Evolutionary conservation across 2,329 filamentous ascomycete genomes (phyloP).

Genomic region (Madurella fahalii): DNA sequence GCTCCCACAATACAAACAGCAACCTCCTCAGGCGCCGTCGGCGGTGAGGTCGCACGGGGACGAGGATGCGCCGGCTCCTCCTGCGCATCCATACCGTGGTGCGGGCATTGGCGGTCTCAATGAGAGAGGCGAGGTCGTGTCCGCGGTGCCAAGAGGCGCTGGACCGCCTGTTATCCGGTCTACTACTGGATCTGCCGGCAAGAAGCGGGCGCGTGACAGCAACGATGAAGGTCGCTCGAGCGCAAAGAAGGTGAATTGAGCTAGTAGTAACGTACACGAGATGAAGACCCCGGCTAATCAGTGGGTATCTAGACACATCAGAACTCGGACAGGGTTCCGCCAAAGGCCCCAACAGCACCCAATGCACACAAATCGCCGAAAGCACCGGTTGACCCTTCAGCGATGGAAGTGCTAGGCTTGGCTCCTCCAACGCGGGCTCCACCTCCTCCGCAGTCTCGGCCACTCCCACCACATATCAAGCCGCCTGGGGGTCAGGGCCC

Average conservation of each 20-base stretch:
- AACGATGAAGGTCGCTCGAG: conserved; percentile 24
- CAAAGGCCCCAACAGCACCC: conserved; percentile 16
- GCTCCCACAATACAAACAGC: not conserved
- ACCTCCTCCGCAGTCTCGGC: conserved; percentile 7
- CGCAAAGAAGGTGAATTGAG: conserved; percentile 20
- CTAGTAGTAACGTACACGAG: not conserved
- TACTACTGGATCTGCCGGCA: conserved; percentile 28
- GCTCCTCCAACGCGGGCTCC: conserved; percentile 36
- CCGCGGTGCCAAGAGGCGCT: conserved; percentile 15
- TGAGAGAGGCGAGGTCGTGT: conserved; percentile 28
- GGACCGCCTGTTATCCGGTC: conserved; percentile 39
- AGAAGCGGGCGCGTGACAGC: conserved; percentile 44
- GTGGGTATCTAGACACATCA: conserved; percentile 11
- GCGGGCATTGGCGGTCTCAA: conserved; percentile 29
- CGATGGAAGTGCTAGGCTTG: conserved; percentile 49
- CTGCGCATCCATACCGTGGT: conserved; percentile 16
- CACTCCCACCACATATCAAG: conserved; percentile 2
- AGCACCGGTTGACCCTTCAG: conserved; percentile 44
- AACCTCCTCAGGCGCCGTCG: conserved; percentile 1
- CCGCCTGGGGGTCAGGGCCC: conserved; percentile 2
- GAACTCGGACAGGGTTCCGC: conserved; percentile 7
- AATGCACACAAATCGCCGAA: conserved; percentile 21
- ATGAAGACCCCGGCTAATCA: not conserved
- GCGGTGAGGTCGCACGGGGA: not conserved
- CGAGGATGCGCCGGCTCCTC: conserved; percentile 3